Evolutionary conservation across 164 flowering plant species (phyloP).

Genomic region (Vitis rotundifolia): DNA sequence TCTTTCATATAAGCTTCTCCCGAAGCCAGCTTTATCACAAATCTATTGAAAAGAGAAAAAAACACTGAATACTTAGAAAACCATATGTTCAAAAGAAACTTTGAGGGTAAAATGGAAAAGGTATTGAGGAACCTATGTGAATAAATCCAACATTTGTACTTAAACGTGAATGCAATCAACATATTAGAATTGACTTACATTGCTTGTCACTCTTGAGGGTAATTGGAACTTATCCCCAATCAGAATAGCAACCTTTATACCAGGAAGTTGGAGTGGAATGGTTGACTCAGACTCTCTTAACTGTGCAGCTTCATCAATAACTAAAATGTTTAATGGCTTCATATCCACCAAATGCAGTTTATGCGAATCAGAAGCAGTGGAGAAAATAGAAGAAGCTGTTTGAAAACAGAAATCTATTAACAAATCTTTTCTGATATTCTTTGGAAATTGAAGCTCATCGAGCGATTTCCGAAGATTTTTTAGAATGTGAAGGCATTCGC

Average conservation of each 20-base stretch:
- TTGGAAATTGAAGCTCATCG: not conserved
- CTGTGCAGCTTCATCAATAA: slow-evolving; percentile 66
- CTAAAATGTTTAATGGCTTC: slow-evolving; percentile 25
- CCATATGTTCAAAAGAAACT: too few relatives aligned
- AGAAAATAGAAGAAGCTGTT: slow-evolving; percentile 37
- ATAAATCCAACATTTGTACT: too few relatives aligned
- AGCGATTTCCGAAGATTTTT: slow-evolving; percentile 1
- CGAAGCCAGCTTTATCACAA: too few relatives aligned
- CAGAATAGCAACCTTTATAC: slow-evolving; percentile 43
- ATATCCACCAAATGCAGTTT: slow-evolving; percentile 15
- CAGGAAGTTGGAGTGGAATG: slow-evolving; percentile 46
- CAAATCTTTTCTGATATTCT: not conserved
- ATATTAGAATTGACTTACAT: slow-evolving; percentile 20
- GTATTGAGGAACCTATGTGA: too few relatives aligned
- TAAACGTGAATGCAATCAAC: too few relatives aligned
- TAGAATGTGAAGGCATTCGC: slow-evolving; percentile 10
- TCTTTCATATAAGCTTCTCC: too few relatives aligned
- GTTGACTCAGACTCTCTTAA: slow-evolving; percentile 57
- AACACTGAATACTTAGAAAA: too few relatives aligned
- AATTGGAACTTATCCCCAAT: slow-evolving; percentile 59
- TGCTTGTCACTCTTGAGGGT: slow-evolving; percentile 55
- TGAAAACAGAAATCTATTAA: slow-evolving; percentile 5
- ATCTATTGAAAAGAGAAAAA: too few relatives aligned
- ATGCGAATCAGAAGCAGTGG: slow-evolving; percentile 46
- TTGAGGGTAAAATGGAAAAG: too few relatives aligned